Percentiles rank a stretch among this genome's conserved stretches.
Conservation (phyloP, 2,329 filamentous ascomycete species). For the Cercospora sojina region DNA sequence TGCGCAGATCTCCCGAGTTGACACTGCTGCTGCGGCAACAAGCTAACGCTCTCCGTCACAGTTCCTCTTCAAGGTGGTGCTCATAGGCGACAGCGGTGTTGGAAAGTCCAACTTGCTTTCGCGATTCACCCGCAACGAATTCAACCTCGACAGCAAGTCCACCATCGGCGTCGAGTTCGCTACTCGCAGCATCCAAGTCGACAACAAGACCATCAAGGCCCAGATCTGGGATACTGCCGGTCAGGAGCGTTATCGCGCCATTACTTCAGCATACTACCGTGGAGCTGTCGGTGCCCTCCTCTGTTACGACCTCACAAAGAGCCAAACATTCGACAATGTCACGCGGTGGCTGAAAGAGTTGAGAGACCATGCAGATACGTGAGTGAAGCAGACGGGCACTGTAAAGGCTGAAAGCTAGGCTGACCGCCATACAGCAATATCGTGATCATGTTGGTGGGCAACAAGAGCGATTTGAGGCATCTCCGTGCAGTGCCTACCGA, state of each 20-base stretch:
- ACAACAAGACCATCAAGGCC: conserved; percentile 99
- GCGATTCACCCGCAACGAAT: conserved; percentile 98
- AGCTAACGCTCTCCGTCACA: conserved; percentile 44
- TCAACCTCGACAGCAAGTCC: conserved; percentile 99
- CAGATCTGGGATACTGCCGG: conserved; percentile 99
- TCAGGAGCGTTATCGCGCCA: conserved; percentile 97
- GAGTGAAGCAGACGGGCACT: conserved; percentile 62
- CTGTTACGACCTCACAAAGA: conserved; percentile 65
- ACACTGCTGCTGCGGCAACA: neutral
- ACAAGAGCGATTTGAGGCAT: conserved; percentile 99
- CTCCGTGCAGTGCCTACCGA: conserved; percentile 95
- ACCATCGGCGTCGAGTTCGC: conserved; percentile 99
- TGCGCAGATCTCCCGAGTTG: neutral
- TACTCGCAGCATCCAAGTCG: conserved; percentile 96
- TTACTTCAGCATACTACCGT: conserved; percentile 85
- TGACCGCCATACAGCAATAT: conserved; percentile 80
- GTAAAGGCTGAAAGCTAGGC: neutral
- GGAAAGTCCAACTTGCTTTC: conserved; percentile 99
- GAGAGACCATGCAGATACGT: conserved; percentile 89
- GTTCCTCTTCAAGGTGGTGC: conserved; percentile 99
- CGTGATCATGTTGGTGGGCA: conserved; percentile 97
- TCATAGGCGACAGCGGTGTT: conserved; percentile 98
- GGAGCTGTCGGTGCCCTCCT: conserved; percentile 95
- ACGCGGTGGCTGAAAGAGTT: conserved; percentile 99
- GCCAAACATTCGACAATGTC: conserved; percentile 46